Base-by-base conservation (phyloP, 306 rosid genomes). In the Delonix regia region DNA sequence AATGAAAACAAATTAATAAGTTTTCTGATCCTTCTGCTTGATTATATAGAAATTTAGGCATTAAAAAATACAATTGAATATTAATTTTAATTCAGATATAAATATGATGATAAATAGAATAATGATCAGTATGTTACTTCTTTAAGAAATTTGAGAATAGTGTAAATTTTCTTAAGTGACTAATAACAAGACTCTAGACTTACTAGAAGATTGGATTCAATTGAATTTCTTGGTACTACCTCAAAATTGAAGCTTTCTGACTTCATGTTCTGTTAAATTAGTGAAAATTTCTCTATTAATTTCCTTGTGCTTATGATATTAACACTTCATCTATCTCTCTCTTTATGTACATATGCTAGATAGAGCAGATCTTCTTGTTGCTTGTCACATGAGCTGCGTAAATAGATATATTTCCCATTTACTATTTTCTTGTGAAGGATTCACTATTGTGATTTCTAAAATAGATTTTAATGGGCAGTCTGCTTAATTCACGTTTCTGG, bases 401-500 rank as follows among this genome's bases (percentile, higher is more conserved):
- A 16, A 80, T 15, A 41, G 45, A 63, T 22, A 21, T 39, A 16
- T 57, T 49, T 79, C 14, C 52, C 69, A 74, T 59, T 33, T 2
- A 36, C 51, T 7, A 71, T 66, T 84, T 47, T 84, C 42, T 15
- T 77, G 22, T 56, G 47, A 70, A 48, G 42, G 57, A 71, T 71
- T 55, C 52, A 27, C 59, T 15, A 8, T 34, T 83, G 61, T 36
- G n/a, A 41, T 49, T 76, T 76, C 81, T 87, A 69, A 77, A 76
- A 16, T 39, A 15, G 60, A 71, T 77, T 21, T 81, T 70, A 60
- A 34, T 83, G 81, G 78, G 84, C 98, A 95, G 99, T 87, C 82
- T 95, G 77, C 97, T 95, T 63, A 74, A 85, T 80, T 95, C 94
- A 0, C 88, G 85, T 62, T 95, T 95, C 79, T 95, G 99, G 99